Conservation (phyloP, 2,329 filamentous ascomycete species). For the Phoma herbarum region DNA sequence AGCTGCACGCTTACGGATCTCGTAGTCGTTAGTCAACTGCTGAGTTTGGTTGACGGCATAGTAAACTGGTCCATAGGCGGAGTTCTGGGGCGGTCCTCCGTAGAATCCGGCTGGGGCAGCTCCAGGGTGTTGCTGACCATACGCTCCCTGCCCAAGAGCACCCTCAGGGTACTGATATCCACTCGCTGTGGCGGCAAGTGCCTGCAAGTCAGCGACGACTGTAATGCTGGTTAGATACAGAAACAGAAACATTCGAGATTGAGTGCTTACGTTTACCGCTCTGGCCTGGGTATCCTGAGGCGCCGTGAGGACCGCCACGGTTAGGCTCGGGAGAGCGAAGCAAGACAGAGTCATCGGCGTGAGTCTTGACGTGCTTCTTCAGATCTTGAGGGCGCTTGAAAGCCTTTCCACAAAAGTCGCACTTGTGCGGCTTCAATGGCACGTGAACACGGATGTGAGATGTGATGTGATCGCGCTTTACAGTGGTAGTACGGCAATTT, state of each 20-base stretch:
- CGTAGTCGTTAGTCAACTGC: slow-evolving; percentile 73
- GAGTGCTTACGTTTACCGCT: slow-evolving; percentile 52
- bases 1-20: slow-evolving; percentile 79
- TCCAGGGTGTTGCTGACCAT: slow-evolving; percentile 63
- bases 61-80: slow-evolving; percentile 75
- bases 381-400: slow-evolving; percentile 99
- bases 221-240: slow-evolving; percentile 47
- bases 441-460: slow-evolving; percentile 99
- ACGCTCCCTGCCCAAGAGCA: slow-evolving; percentile 47
- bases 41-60: slow-evolving; percentile 75
- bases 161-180: slow-evolving; percentile 59
- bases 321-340: slow-evolving; percentile 70
- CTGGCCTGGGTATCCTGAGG: slow-evolving; percentile 47
- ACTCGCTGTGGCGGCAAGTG: slow-evolving; percentile 59
- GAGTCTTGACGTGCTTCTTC: slow-evolving; percentile 99
- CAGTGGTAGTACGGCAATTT: slow-evolving; percentile 92
- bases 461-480: slow-evolving; percentile 99
- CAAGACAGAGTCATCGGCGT: slow-evolving; percentile 90
- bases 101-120: slow-evolving; percentile 59
- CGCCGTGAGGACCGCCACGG: slow-evolving; percentile 52
- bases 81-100: slow-evolving; percentile 62
- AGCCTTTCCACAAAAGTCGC: slow-evolving; percentile 97
- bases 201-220: slow-evolving; percentile 59
- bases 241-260: slow-evolving; percentile 24
- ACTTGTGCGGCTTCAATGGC: slow-evolving; percentile 98